Percentiles rank a stretch among this genome's conserved stretches.
Evolutionary conservation across 1,284 basidiomycete species (phyloP).

Genomic region (Spongiforma sp.): DNA sequence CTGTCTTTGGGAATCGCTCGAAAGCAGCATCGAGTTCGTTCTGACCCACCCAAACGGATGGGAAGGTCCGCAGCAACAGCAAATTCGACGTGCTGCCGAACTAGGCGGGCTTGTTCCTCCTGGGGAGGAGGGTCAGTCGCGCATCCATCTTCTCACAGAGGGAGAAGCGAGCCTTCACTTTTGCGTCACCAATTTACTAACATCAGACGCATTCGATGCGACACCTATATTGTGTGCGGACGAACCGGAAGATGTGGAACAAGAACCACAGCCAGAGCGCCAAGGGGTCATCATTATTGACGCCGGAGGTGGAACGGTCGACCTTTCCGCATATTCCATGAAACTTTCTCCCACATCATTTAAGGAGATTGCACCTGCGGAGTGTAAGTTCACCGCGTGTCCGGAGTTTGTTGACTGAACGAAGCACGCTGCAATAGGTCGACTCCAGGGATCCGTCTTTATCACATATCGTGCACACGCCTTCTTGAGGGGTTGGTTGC

Average conservation of each 20-base stretch:
- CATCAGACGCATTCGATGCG: conserved; percentile 26
- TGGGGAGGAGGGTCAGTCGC: conserved; percentile 26
- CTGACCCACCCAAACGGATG: conserved; percentile 23
- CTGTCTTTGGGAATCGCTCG: conserved; percentile 44
- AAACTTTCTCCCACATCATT: conserved; percentile 17
- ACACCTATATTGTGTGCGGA: no score
- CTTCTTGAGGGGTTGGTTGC: conserved; percentile 39
- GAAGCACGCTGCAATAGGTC: no score
- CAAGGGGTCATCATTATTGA: conserved; percentile 47
- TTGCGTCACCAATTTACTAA: conserved; percentile 44
- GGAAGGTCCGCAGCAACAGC: conserved; percentile 41
- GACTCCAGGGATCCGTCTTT: conserved; percentile 40
- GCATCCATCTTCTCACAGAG: conserved; percentile 50
- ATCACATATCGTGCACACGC: conserved; percentile 46
- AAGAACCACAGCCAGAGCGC: conserved; percentile 23
- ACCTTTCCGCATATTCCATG: conserved; percentile 16
- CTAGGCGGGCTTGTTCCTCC: conserved; percentile 34
- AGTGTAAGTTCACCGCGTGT: conserved; percentile 4
- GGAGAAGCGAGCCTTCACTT: conserved; percentile 55
- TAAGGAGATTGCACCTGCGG: neutral
- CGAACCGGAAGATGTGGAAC: no score
- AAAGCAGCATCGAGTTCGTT: conserved; percentile 38
- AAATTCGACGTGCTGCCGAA: conserved; percentile 42
- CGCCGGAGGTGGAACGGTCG: neutral
- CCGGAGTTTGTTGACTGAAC: no score